Evolutionary conservation across 352 stramenopile genomes (phyloP).

Genomic region (Globisporangium perplexum): DNA sequence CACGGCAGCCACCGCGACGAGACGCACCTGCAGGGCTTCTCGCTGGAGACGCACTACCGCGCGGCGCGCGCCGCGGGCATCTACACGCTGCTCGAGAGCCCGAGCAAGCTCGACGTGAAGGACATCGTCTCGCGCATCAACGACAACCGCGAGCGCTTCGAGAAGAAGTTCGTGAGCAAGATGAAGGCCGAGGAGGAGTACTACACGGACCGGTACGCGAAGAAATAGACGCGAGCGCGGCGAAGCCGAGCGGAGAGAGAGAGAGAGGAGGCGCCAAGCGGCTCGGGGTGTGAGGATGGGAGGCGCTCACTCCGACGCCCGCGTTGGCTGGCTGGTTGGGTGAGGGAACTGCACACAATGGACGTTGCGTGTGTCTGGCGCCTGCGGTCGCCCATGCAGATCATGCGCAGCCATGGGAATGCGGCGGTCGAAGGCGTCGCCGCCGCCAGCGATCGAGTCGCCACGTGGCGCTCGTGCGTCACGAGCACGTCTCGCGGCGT

Average conservation of each 20-base stretch:
- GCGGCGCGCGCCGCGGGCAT: constrained; percentile 76
- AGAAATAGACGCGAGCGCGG: constrained; percentile 16
- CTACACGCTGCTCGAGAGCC: constrained; percentile 73
- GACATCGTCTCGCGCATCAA: constrained; percentile 89
- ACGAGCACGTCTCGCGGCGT: neutral
- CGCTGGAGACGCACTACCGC: constrained; percentile 77
- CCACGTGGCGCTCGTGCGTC: constrained; percentile 6
- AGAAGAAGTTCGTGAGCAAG: constrained; percentile 92
- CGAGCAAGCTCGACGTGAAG: constrained; percentile 72
- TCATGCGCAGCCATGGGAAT: no score
- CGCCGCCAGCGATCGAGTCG: no score
- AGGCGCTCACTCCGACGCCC: no score
- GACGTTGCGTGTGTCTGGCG: neutral
- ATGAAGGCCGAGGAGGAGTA: constrained; percentile 92
- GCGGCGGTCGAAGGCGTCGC: no score
- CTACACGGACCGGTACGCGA: constrained; percentile 87
- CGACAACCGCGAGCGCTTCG: constrained; percentile 85
- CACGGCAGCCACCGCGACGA: constrained; percentile 84
- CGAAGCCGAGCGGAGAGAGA: neutral
- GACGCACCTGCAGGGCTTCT: constrained; percentile 47
- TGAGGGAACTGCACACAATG: neutral
- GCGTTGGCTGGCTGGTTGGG: no score
- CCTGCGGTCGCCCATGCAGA: no score
- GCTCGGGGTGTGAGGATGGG: no score
- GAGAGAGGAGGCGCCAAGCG: neutral